Conservation (phyloP, 148 eudicot genomes). For the Arbutus unedo region DNA sequence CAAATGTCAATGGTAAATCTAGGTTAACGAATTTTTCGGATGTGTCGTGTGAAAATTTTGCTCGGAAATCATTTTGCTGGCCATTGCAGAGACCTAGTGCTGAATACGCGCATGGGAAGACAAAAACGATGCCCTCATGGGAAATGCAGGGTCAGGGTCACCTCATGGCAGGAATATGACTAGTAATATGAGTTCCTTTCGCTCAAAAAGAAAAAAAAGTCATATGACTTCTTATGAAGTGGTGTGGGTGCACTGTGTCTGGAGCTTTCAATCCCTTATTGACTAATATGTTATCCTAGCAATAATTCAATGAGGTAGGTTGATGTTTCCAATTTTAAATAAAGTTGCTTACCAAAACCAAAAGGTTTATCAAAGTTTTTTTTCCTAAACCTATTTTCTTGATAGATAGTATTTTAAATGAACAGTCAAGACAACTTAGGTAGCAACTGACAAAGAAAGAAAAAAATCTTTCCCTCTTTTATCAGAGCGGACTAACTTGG, state of each 20-base stretch:
- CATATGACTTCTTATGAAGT: neutral
- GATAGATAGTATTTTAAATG: neutral
- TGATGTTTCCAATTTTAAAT: constrained; percentile 7
- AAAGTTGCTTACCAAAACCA: neutral
- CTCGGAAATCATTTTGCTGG: neutral
- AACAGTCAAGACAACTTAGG: neutral
- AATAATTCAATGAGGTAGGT: constrained; percentile 11
- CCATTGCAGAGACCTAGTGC: constrained; percentile 3
- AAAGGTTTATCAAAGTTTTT: neutral
- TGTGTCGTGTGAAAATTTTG: neutral
- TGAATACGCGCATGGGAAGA: constrained; percentile 17
- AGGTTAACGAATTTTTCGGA: neutral
- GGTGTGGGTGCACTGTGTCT: neutral
- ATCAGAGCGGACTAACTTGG: neutral
- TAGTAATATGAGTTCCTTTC: neutral
- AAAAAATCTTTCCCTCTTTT: neutral
- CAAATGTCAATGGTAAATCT: neutral
- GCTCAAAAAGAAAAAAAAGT: neutral
- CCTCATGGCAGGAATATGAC: neutral
- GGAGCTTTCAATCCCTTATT: neutral
- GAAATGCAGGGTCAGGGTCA: neutral
- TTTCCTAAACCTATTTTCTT: neutral
- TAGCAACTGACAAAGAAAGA: neutral
- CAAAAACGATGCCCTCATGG: constrained; percentile 20
- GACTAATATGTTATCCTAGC: neutral